These are phyloP conservation scores for Leptosphaerulina australis DNA, from an alignment of 2,329 filamentous ascomycete genomes.

Conservation along the genomic window DNA sequence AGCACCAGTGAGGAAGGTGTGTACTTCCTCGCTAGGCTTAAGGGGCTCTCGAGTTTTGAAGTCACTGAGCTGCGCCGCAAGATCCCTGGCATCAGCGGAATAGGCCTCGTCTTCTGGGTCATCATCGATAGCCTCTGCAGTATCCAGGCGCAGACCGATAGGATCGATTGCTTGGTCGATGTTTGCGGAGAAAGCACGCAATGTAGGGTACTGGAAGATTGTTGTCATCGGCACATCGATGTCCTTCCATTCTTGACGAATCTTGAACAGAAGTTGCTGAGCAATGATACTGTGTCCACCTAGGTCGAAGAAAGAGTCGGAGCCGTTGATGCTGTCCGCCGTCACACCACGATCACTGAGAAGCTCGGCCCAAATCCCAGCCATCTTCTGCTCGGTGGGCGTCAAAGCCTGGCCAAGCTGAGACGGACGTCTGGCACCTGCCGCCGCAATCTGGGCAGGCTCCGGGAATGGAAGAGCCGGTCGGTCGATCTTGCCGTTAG, in stretches of 20 bases:
- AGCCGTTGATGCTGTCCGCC: slow-evolving; percentile 68
- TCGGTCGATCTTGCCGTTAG: slow-evolving; percentile 74
- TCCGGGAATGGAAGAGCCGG: slow-evolving; percentile 82
- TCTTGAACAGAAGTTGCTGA: slow-evolving; percentile 77
- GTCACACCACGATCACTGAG: slow-evolving; percentile 66
- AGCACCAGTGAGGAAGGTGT: slow-evolving; percentile 83
- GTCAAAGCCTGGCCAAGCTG: slow-evolving; percentile 55
- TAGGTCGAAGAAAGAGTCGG: slow-evolving; percentile 75
- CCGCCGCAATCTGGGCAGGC: slow-evolving; percentile 67
- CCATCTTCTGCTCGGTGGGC: slow-evolving; percentile 69
- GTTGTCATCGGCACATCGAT: slow-evolving; percentile 71
- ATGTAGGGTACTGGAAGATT: slow-evolving; percentile 71
- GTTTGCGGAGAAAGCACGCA: slow-evolving; percentile 61
- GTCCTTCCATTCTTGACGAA: slow-evolving; percentile 66
- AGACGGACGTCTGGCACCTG: slow-evolving; percentile 55
- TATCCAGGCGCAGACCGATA: slow-evolving; percentile 54
- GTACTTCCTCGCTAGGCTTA: slow-evolving; percentile 53
- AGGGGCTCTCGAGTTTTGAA: slow-evolving; percentile 51
- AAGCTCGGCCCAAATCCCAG: slow-evolving; percentile 74
- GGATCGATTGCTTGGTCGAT: slow-evolving; percentile 59
- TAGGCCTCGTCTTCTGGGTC: slow-evolving; percentile 60
- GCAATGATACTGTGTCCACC: slow-evolving; percentile 83
- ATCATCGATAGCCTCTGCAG: slow-evolving; percentile 48
- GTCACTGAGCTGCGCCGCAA: slow-evolving; percentile 55
- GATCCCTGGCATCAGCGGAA: slow-evolving; percentile 59